Evolutionary conservation across 1,139 yeast genomes (phyloP), one percentile per base, ranked within the genome.

Genomic region (Lodderomyces beijingensis): DNA sequence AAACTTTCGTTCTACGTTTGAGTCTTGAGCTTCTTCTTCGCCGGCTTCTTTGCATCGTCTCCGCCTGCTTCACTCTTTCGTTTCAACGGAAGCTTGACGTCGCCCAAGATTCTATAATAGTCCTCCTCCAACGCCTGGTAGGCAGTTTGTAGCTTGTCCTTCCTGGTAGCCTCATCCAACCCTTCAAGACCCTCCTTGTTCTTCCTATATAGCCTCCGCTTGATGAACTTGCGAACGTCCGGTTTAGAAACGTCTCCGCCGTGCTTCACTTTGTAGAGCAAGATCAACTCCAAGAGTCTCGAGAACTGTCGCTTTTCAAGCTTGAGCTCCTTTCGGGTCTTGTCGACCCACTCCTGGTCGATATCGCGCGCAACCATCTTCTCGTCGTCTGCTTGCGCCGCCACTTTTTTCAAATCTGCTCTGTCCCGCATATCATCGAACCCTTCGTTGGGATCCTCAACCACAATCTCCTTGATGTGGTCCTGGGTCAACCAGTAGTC

Each of bases 361-460:
- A 66, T 47, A 3, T 38, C 41, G 3, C 37, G 43, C 10, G 55
- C 45, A 6, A 50, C 46, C 20, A 62, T 42, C 11, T 49, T 46
- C 9, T 40, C 40, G 30, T 56, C 43, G 38, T 55, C 53, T 15
- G 36, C 37, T 14, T 33, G 30, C 25, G 10, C 14, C 13, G 46
- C 50, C 31, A 88, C 58, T 42, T 84, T 60, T 29, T 63, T 58
- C 44, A 91, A 65, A 51, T 91, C 98, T 39, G 80, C 72, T 21
- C 91, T 65, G 54, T 91, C 97, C 41, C 98, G 70, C 47, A 93
- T 62, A 51, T 86, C 95, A 51, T 91, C 98, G 58, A 91, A 91
- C 27, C 79, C 77, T 53, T 89, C 96, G 50, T 84, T 86, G 3
- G 98, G 98, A 53, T 93, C 98, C 53, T 91, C 98, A 7, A 93